phyloP scores from a whole-genome alignment of 495 filamentous ascomycete species.

The Clavariopsis aquatica region DNA sequence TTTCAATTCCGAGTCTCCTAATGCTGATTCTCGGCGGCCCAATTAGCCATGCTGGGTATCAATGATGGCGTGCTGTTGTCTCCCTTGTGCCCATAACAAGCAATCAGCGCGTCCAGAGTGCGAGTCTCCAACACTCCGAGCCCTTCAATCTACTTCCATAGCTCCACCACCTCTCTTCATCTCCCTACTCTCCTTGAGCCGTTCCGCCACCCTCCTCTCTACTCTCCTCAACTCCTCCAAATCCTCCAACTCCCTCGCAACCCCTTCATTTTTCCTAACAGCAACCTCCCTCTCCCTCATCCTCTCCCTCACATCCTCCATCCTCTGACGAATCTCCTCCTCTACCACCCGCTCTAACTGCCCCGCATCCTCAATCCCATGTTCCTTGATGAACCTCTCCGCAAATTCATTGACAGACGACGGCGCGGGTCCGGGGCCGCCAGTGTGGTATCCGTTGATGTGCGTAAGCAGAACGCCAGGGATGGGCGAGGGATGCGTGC shows the following conservation, averaged over 20 bases:
- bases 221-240: conserved; percentile 33
- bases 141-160: neutral
- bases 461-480: conserved; percentile 46
- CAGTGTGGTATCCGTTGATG: conserved; percentile 42
- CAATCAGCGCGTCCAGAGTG: neutral
- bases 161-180: conserved; percentile 5
- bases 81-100: neutral
- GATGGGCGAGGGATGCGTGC: conserved; percentile 41
- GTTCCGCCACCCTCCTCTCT: conserved; percentile 30
- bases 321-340: conserved; percentile 37
- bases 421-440: conserved; percentile 43
- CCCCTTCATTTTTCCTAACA: conserved; percentile 31
- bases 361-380: conserved; percentile 41
- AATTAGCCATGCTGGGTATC: too few species aligned
- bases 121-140: neutral
- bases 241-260: conserved; percentile 23
- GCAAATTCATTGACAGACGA: conserved; percentile 37
- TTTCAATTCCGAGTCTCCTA: neutral
- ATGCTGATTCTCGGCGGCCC: neutral
- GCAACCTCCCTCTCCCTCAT: conserved; percentile 43
- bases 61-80: too few species aligned
- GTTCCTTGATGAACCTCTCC: conserved; percentile 42
- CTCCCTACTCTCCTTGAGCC: conserved; percentile 21
- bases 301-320: conserved; percentile 41
- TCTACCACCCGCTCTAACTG: conserved; percentile 43